Base-by-base conservation (phyloP, 352 stramenopile species). In the Pythium grandisporangium region DNA sequence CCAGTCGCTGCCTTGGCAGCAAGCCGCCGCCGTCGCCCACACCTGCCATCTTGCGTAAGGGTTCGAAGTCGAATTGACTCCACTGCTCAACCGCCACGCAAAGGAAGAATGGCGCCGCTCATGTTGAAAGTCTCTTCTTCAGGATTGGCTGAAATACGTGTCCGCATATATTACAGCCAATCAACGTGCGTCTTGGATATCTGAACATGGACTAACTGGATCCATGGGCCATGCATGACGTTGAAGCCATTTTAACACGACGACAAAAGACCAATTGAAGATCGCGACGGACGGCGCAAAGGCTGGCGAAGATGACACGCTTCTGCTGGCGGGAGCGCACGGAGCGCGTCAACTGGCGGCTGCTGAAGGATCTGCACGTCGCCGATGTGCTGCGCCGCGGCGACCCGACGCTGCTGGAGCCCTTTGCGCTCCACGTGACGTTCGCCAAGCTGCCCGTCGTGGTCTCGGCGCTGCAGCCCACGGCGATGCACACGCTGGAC, bases 281-380 rank as follows among this genome's bases (percentile, higher is more conserved):
- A 13, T 7, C 20, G 10, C 4, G 22, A 37, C 1, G 16, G 14
- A 27, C 22, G 7, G 35, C 34, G 39, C 27, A 33, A n/a, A n/a
- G n/a, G n/a, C n/a, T n/a, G 43, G 22, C 32, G 37, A 41, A 5
- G 21, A 26, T 27, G 36, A 38, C 49, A 49, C 61, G 70, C 36
- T 89, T 89, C 55, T 82, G 63, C 55, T 89, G 76, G 76, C 63
- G 76, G 11, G 72, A 89, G 63, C 76, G 70, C 50, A 72, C 59
- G 30, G 72, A 86, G 58, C 66, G 66, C 35, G 35, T 89, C 25
- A 86, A 89, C 50, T 89, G 76, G 76, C 67, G 72, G 33, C 37
- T 86, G 30, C 57, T 89, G 29, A 41, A 49, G 14, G 41, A 57
- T 11, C 48, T 86, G 41, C 53, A 86, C 39, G 41, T 89, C 22